These are phyloP conservation scores for Mycena amicta DNA, from an alignment of 768 basidiomycete species.

Conservation along the genomic window DNA sequence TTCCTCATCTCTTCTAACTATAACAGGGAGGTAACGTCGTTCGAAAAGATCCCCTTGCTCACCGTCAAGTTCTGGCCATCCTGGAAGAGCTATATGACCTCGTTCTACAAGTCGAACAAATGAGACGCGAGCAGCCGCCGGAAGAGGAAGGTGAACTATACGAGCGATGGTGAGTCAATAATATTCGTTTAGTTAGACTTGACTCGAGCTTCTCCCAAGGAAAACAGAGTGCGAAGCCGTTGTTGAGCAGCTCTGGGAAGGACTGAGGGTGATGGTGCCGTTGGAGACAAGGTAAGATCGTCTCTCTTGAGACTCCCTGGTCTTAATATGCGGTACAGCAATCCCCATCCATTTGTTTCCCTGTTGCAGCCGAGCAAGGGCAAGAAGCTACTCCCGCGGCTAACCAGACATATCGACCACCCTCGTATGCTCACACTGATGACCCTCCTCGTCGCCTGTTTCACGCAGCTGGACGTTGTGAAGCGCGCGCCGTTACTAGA, in stretches of 20 bases:
- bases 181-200: too few species aligned
- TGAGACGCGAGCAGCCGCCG: constrained; percentile 75
- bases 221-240: constrained; percentile 55
- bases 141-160: constrained; percentile 55
- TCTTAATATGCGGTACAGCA: constrained; percentile 56
- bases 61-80: constrained; percentile 74
- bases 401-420: constrained; percentile 79
- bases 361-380: constrained; percentile 88
- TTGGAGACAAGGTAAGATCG: constrained; percentile 84
- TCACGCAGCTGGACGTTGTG: constrained; percentile 92
- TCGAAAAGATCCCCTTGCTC: constrained; percentile 72
- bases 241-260: constrained; percentile 77
- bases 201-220: constrained; percentile 51
- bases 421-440: constrained; percentile 84
- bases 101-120: constrained; percentile 82
- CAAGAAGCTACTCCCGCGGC: constrained; percentile 87
- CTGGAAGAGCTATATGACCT: constrained; percentile 87
- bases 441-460: constrained; percentile 92
- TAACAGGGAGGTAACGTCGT: constrained; percentile 63
- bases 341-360: constrained; percentile 96
- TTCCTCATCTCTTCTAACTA: not conserved
- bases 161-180: constrained; percentile 46
- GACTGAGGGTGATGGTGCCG: constrained; percentile 84
- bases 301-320: too few species aligned
- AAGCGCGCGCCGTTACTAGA: constrained; percentile 75